Conservation (phyloP, 306 rosid genomes). For the Casuarina equisetifolia region DNA sequence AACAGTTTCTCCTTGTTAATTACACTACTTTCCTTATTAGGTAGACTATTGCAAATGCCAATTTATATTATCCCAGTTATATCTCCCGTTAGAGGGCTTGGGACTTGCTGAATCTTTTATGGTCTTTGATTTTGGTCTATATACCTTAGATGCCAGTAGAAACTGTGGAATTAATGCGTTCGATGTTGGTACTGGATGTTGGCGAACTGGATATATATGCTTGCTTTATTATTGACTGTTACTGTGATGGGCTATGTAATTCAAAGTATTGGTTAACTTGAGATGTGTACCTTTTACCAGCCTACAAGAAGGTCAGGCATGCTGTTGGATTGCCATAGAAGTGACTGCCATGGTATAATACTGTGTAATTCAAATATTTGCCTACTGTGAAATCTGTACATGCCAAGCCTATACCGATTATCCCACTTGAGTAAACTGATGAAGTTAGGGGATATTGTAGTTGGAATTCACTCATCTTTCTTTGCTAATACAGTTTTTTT, state of each 20-base stretch:
- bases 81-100: background rate
- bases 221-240: background rate
- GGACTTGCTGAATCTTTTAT: background rate
- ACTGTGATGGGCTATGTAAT: background rate
- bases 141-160: background rate
- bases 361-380: background rate
- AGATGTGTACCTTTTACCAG: background rate
- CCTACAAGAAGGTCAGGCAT: background rate
- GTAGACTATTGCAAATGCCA: background rate
- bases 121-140: background rate
- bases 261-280: background rate
- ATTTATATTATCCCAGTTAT: background rate
- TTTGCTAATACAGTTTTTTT: conserved; percentile 39
- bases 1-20: background rate
- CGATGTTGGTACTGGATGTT: conserved; percentile 4
- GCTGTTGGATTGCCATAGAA: background rate
- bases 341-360: background rate
- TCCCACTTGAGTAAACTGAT: background rate
- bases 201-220: background rate
- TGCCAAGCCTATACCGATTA: background rate
- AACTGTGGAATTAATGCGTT: background rate
- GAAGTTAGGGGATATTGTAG: background rate
- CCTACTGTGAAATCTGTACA: background rate
- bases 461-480: background rate
- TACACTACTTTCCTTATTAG: background rate